These are phyloP conservation scores for Colletotrichum somersetense DNA, from an alignment of 2,329 filamentous ascomycete species.

Conservation along the genomic window DNA sequence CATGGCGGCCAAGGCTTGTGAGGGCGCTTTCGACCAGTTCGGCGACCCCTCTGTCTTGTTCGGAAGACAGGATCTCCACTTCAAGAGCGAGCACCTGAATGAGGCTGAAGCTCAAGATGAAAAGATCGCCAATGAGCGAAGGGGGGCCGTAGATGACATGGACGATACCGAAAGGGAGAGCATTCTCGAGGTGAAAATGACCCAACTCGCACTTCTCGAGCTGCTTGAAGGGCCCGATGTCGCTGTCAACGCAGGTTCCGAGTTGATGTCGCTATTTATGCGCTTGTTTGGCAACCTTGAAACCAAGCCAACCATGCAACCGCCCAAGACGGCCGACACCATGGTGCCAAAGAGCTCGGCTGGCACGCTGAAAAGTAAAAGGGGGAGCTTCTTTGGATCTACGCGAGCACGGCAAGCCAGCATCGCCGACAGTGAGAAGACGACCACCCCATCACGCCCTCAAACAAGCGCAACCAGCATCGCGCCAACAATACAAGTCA, in stretches of 20 bases:
- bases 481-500: constrained; percentile 83
- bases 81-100: constrained; percentile 77
- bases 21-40: constrained; percentile 93
- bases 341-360: constrained; percentile 69
- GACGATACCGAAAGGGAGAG: constrained; percentile 86
- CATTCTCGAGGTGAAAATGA: constrained; percentile 96
- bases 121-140: constrained; percentile 45
- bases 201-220: constrained; percentile 87
- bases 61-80: constrained; percentile 68
- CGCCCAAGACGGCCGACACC: constrained; percentile 61
- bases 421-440: constrained; percentile 53
- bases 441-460: constrained; percentile 48
- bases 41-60: constrained; percentile 78
- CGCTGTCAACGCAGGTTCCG: constrained; percentile 89
- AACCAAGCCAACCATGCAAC: constrained; percentile 60
- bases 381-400: constrained; percentile 83
- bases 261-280: constrained; percentile 85
- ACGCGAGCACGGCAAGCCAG: constrained; percentile 58
- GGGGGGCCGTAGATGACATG: constrained; percentile 81
- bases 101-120: constrained; percentile 56
- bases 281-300: constrained; percentile 76
- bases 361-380: constrained; percentile 77
- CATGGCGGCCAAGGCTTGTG: constrained; percentile 84
- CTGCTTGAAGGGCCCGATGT: constrained; percentile 84
- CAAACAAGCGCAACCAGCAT: constrained; percentile 56